Base-by-base conservation (phyloP, 2,329 filamentous ascomycete genomes). In the Drechslera avenae region DNA sequence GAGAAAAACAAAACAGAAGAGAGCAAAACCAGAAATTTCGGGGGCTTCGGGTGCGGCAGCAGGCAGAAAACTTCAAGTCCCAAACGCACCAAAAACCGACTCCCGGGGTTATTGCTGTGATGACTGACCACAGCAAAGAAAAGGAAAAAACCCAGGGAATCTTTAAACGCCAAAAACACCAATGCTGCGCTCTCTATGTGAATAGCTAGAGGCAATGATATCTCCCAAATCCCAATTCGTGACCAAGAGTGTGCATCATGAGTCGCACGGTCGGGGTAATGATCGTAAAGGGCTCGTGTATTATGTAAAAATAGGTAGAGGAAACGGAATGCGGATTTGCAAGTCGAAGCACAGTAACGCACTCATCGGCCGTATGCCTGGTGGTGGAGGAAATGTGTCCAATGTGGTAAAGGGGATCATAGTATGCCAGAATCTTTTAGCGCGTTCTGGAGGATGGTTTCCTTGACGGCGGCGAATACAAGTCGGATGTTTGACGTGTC, bases 401-500 rank as follows among this genome's bases (percentile, higher is more conserved):
- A 55, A 59, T 57, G 53, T 36, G 44, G 44, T 35, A 8, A 4
- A 13, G 53, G 48, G 49, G 36, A 48, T 36, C 66, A 81, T 64
- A 99, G 85, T 74, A 99, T 97, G 63, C 94, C 94, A 17, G 94
- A 97, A 75, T 99, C 94, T 78, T 96, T 97, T 63, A 99, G 83
- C 39, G 94, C 94, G 73, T 99, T 99, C 76, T 97, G 96, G 63
- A 99, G 79, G 68, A 99, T 99, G 28, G 94, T 99, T 78, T 99
- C 94, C 75, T 99, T 99, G 54, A 99, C 94, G 7, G 94, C 94
- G 28, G 93, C 94, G 76, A 99, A 99, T 39, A 99, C 94, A 31
- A 99, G 83, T 60, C 94, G 90, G 68, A 99, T 97, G 71, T 99
- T 99, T 44, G 92, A 97, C 3, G 94, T 99, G 74, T 99, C 94